These are phyloP conservation scores for Nicotiana sylvestris DNA, from an alignment of 257 asterid genomes.

Conservation along the genomic window DNA sequence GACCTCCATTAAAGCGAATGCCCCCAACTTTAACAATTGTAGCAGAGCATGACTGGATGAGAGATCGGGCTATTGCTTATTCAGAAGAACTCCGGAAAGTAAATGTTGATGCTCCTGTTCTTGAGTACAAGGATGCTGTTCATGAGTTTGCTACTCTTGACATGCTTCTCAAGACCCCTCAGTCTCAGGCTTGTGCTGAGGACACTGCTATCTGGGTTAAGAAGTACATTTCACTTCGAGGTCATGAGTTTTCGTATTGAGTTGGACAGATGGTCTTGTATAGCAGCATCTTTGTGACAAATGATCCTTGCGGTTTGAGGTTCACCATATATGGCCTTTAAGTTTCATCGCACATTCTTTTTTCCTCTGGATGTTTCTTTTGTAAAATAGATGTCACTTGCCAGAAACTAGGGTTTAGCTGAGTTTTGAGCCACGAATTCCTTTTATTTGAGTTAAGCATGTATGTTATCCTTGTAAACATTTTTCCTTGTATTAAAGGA, in stretches of 20 bases:
- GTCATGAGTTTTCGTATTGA: conserved; percentile 88
- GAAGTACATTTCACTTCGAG: conserved; percentile 81
- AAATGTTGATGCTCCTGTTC: conserved; percentile 83
- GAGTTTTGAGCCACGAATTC: conserved; percentile 19
- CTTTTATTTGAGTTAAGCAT: conserved; percentile 18
- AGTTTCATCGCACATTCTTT: conserved; percentile 8
- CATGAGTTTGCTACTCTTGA: conserved; percentile 89
- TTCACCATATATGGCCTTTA: conserved; percentile 3
- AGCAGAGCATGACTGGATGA: conserved; percentile 95
- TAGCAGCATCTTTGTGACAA: conserved; percentile 6
- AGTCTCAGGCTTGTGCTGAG: conserved; percentile 83
- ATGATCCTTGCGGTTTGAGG: neutral
- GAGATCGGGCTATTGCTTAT: conserved; percentile 88
- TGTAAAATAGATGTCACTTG: conserved; percentile 39
- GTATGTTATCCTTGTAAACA: conserved; percentile 19
- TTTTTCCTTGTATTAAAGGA: conserved; percentile 23
- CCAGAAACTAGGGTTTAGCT: conserved; percentile 22
- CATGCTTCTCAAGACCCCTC: conserved; percentile 84
- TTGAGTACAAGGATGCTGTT: conserved; percentile 83
- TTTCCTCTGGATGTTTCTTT: conserved; percentile 19
- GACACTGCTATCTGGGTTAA: conserved; percentile 92
- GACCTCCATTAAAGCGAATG: conserved; percentile 75
- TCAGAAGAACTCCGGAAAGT: conserved; percentile 90
- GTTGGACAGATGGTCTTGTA: conserved; percentile 12
- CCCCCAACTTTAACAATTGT: conserved; percentile 87